Evolutionary conservation across 192 early-diverging fungal species (phyloP).

Genomic region (Diversispora eburnea): DNA sequence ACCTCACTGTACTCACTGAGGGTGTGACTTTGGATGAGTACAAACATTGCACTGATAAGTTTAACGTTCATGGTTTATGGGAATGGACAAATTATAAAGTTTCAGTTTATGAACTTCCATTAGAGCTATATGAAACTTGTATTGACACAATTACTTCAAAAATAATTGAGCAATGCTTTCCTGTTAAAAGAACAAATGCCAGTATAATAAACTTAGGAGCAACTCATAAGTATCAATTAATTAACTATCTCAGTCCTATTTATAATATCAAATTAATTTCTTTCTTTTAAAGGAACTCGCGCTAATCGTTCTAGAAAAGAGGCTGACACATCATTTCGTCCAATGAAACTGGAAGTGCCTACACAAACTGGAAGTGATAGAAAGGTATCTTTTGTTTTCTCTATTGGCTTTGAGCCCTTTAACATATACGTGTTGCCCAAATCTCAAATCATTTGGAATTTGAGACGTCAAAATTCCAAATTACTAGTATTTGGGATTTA

Average conservation of each 20-base stretch:
- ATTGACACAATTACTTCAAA: no score
- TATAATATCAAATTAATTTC: conserved; percentile 3
- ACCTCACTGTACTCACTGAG: no score
- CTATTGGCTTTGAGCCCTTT: conserved; percentile 12
- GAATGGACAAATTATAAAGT: no score
- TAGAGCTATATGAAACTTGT: no score
- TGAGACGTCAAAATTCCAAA: no score
- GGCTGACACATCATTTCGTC: conserved; percentile 9
- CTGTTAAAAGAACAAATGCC: background rate
- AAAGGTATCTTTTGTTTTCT: conserved; percentile 13
- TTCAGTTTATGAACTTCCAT: no score
- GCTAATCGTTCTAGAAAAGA: background rate
- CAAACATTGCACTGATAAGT: no score
- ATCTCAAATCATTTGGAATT: no score
- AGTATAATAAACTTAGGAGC: background rate
- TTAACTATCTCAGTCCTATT: conserved; percentile 14
- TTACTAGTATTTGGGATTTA: no score
- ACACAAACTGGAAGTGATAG: conserved; percentile 2
- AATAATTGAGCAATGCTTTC: background rate
- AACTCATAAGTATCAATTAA: conserved; percentile 7
- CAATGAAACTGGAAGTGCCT: background rate
- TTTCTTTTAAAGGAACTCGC: conserved; percentile 10
- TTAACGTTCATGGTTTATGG: no score
- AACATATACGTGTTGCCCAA: no score
- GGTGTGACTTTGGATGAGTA: no score